Base-by-base conservation (phyloP, 75 land plant genomes). In the Cryptomeria japonica region DNA sequence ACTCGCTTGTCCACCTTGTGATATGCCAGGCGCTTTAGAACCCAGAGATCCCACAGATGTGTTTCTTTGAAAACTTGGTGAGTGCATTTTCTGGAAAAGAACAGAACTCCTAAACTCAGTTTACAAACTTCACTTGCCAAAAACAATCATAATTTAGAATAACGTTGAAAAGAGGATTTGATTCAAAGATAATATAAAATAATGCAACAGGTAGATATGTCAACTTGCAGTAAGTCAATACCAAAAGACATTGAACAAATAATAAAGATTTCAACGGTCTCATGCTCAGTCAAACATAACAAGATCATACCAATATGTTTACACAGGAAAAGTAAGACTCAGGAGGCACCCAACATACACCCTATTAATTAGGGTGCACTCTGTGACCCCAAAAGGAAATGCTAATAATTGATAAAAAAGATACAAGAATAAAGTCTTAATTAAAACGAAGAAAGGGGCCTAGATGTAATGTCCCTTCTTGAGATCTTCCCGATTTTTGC, bases 1-100 rank as follows among this genome's bases (percentile, higher is more conserved):
- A 80, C 83, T 42, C 22, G 88, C 2, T 53, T 88, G 91, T 32
- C 76, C 28, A 88, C 90, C 86, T 80, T 91, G 94, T 49, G 91
- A 73, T 11, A 86, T 47, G 49, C 56, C 80, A 85, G 92, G 87
- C 47, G 87, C 64, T 75, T 80, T 46, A 28, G 90, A 85, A 47
- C 32, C 77, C 22, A 89, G 37, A 80, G 93, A 56, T 18, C 89
- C 90, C 38, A 85, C 44, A 3, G 90, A 61, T 31, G 94, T n/a
- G 31, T 18, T 76, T 77, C 92, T 88, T 42, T 51, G 2, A 16
- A 91, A 82, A 36, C 88, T 86, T 55, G 87, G 90, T 37, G 85
- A 87, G 72, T 80, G 91, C 32, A 89, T 80, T 73, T 90, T 93
- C 94, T 93, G 76, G 58, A 82, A 70, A 70, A 89, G 15, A 3